phyloP scores from a whole-genome alignment of 768 basidiomycete species.

The Termitomyces sp. region DNA sequence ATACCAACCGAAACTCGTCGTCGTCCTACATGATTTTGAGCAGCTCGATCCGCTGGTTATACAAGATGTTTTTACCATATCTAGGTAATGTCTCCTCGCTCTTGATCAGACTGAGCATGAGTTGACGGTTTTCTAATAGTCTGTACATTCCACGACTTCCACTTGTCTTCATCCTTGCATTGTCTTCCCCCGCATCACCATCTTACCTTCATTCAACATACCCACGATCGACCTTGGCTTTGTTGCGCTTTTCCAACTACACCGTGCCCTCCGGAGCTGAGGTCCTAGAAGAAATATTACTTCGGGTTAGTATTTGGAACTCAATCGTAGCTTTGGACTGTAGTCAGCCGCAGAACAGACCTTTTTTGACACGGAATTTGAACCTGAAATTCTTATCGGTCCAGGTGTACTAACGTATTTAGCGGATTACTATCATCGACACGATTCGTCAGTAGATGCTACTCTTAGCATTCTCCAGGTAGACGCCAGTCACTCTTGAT shows the following conservation, averaged over 20 bases:
- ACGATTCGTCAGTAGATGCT: slow-evolving; percentile 51
- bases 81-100: slow-evolving; percentile 41
- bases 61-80: slow-evolving; percentile 67
- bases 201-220: slow-evolving; percentile 58
- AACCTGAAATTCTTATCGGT: slow-evolving; percentile 57
- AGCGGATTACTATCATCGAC: slow-evolving; percentile 49
- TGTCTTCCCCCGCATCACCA: slow-evolving; percentile 50
- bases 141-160: slow-evolving; percentile 48
- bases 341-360: slow-evolving; percentile 31
- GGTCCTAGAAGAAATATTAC: slow-evolving; percentile 48
- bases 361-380: slow-evolving; percentile 60
- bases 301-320: slow-evolving; percentile 34
- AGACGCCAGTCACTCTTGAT: slow-evolving; percentile 1
- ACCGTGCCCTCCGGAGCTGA: slow-evolving; percentile 40
- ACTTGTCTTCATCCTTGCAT: slow-evolving; percentile 55
- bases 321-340: not conserved
- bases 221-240: slow-evolving; percentile 50
- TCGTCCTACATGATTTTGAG: slow-evolving; percentile 72
- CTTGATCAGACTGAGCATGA: not conserved
- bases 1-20: slow-evolving; percentile 36
- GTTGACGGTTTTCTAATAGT: slow-evolving; percentile 27
- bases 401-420: slow-evolving; percentile 50
- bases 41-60: slow-evolving; percentile 57
- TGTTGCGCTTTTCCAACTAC: slow-evolving; percentile 49
- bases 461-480: slow-evolving; percentile 60